Percentiles rank a stretch among this genome's conserved stretches.
phyloP scores from a whole-genome alignment of 2,329 filamentous ascomycete species.

The Neocucurbitaria cava region DNA sequence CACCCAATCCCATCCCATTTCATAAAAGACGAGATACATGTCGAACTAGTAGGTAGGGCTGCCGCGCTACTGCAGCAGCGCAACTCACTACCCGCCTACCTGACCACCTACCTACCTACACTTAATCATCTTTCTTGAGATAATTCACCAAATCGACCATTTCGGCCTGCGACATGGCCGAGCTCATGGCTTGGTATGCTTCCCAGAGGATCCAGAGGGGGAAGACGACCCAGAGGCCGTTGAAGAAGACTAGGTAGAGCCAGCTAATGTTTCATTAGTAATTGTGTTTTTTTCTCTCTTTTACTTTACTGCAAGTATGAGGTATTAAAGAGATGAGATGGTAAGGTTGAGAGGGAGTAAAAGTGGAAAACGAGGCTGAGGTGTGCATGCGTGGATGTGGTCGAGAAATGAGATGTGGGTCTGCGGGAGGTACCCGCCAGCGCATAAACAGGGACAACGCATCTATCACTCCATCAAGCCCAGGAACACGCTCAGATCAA shows the following conservation, averaged over 20 bases:
- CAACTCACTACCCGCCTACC: too few relatives aligned
- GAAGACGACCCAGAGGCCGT: constrained; percentile 67
- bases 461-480: neutral
- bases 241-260: constrained; percentile 70
- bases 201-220: constrained; percentile 65
- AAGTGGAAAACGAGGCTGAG: neutral
- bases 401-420: constrained; percentile 21
- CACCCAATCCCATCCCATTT: too few relatives aligned
- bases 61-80: too few relatives aligned
- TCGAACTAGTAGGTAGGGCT: too few relatives aligned
- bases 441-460: constrained; percentile 26
- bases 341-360: neutral
- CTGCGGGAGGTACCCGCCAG: constrained; percentile 16
- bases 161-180: constrained; percentile 44
- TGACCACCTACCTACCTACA: too few relatives aligned
- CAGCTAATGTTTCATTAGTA: constrained; percentile 47
- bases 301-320: neutral
- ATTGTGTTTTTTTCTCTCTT: neutral
- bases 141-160: constrained; percentile 49
- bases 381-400: neutral
- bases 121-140: constrained; percentile 41
- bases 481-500: constrained; percentile 5
- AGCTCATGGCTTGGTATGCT: constrained; percentile 55
- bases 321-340: neutral
- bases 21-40: too few relatives aligned